Conservation (phyloP, 306 rosid species). For the Trifolium fragiferum region DNA sequence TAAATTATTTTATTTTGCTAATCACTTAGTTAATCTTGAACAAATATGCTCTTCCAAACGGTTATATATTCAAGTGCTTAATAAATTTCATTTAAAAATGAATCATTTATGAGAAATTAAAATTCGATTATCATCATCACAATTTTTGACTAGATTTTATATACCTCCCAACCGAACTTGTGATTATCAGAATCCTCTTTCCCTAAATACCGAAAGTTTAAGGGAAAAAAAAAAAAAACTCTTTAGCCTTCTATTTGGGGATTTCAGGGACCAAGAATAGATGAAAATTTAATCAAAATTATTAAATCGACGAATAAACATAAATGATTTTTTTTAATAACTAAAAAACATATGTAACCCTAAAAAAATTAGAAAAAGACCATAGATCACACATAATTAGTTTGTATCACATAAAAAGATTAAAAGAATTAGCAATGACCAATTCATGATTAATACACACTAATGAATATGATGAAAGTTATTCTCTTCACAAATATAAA, state of each 20-base stretch:
- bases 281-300: background rate
- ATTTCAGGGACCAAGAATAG: background rate
- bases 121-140: too few species aligned
- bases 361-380: background rate
- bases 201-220: too few species aligned
- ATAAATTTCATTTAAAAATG: too few species aligned
- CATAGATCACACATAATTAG: slow-evolving; percentile 20
- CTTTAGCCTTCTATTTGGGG: background rate
- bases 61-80: too few species aligned
- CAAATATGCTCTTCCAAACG: background rate
- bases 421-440: slow-evolving; percentile 34
- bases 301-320: background rate
- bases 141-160: too few species aligned
- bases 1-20: background rate
- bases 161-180: too few species aligned
- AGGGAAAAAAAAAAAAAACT: too few species aligned
- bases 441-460: slow-evolving; percentile 28
- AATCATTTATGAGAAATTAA: too few species aligned
- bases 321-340: background rate
- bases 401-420: slow-evolving; percentile 1
- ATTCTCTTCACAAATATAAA: slow-evolving; percentile 31
- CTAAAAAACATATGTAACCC: background rate
- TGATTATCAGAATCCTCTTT: too few species aligned
- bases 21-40: background rate
- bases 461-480: slow-evolving; percentile 18